Base-by-base conservation (phyloP, 306 rosid genomes). In the Crotalaria pallida region DNA sequence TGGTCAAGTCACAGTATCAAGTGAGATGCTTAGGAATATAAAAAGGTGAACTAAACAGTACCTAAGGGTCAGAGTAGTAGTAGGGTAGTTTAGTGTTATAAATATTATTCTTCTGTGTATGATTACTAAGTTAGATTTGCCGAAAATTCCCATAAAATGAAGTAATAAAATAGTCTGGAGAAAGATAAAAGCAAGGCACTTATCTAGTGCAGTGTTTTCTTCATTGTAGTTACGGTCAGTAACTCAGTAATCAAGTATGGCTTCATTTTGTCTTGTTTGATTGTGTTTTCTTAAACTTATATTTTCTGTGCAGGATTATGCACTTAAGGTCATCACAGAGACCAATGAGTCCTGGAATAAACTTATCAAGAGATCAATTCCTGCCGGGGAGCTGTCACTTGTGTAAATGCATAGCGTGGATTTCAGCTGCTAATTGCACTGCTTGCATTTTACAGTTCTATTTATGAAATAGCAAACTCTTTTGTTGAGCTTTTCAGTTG, bases 271-370 rank as follows among this genome's bases (percentile, higher is more conserved):
- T 18, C 11, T 70, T 7, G 0, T 52, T 64, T 67, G 55, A 58
- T 47, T 19, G n/a, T 23, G 11, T 47, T 19, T 27, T 21, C 21
- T 17, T 17, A 21, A 67, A 33, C 62, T 78, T 75, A 0, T 60
- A 4, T 71, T 26, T 76, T 41, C 56, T 63, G 15, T 68, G 69
- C 88, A 90, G 96, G 95, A 88, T 56, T 90, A 70, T 76, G 96
- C 96, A 4, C 90, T 86, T 10, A 84, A 89, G 81, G 83, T 92
- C 74, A 92, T 92, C 64, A 72, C 75, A 7, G 96, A 92, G 84
- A 86, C 98, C 75, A 84, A 92, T 8, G 90, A 88, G 65, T 84
- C 98, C 3, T 89, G 98, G 98, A 92, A 88, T 65, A 90, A 86
- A 67, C 90, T 92, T 19, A 68, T 89, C 50, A 89, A 86, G 87